These are phyloP conservation scores for Brasilioporus rufonigricans DNA, from an alignment of 768 basidiomycete genomes.

Conservation along the genomic window DNA sequence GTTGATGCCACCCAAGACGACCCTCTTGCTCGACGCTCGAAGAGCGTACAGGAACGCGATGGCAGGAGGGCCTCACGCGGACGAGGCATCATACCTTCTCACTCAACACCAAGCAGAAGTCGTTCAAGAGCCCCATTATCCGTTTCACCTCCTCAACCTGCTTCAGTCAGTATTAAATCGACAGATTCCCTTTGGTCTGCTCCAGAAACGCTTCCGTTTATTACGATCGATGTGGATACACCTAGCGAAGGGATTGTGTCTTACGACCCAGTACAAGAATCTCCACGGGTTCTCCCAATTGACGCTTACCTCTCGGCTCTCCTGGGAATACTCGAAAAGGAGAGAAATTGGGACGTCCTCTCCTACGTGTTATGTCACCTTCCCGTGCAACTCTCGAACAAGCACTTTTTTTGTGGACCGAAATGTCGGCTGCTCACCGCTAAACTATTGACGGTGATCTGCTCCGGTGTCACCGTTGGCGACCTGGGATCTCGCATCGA, in stretches of 20 bases:
- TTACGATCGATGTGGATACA: slow-evolving; percentile 50
- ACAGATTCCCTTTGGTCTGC: slow-evolving; percentile 60
- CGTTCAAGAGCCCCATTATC: slow-evolving; percentile 51
- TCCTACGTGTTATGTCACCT: slow-evolving; percentile 91
- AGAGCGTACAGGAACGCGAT: slow-evolving; percentile 49
- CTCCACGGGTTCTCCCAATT: slow-evolving; percentile 57
- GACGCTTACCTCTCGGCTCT: slow-evolving; percentile 70
- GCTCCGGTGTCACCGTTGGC: slow-evolving; percentile 59
- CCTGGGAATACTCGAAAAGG: slow-evolving; percentile 63
- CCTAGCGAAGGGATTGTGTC: slow-evolving; percentile 68
- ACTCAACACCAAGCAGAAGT: slow-evolving; percentile 55
- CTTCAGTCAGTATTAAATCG: slow-evolving; percentile 32
- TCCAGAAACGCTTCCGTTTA: slow-evolving; percentile 65
- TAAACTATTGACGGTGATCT: slow-evolving; percentile 62
- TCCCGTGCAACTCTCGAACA: slow-evolving; percentile 89
- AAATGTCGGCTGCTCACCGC: slow-evolving; percentile 63
- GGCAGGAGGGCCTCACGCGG: slow-evolving; percentile 53
- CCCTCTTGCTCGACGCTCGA: slow-evolving; percentile 40
- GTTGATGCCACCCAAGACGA: slow-evolving; percentile 31
- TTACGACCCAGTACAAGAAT: slow-evolving; percentile 52
- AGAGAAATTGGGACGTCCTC: slow-evolving; percentile 89
- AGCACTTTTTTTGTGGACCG: slow-evolving; percentile 94
- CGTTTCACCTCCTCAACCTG: slow-evolving; percentile 25
- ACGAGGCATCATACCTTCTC: slow-evolving; percentile 42
- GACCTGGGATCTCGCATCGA: slow-evolving; percentile 56